Base-by-base conservation (phyloP, 352 stramenopile genomes). In the Globisporangium spinosum region DNA sequence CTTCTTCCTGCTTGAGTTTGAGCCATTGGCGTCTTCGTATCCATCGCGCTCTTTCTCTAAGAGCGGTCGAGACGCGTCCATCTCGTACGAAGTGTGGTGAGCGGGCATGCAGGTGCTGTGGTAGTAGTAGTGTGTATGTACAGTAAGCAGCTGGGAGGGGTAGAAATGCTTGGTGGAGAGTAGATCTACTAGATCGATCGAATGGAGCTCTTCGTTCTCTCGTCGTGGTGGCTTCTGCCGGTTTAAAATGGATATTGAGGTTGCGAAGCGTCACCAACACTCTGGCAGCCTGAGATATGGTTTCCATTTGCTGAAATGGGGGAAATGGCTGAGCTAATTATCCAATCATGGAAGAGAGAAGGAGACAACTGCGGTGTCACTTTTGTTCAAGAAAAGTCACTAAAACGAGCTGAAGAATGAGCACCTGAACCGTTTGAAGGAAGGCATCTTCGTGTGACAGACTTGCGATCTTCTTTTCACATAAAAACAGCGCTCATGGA, bases 41-140 rank as follows among this genome's bases (percentile, higher is more conserved):
- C 74, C 71, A 23, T 75, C 74, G 57, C 56, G 49, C 47, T 89
- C 78, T 55, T 73, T 71, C 15, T 63, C 77, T 32, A 89, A 68
- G 40, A 89, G 64, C 47, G 81, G 81, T 0, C 76, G 78, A 62
- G 79, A 79, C 57, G 77, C 79, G 64, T 89, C 79, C 74, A 87
- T 87, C 23, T 47, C n/a, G 40, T 43, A 23, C 49, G 34, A 43
- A n/a, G 40, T 6, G 29, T 27, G 12, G 55, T 61, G 20, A 6
- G 40, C 15, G 40, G 13, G 40, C 40, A 49, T 49, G 40, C 40
- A 20, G 40, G 4, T 49, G 40, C 40, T 49, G 40, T n/a, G 17
- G 38, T 20, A 45, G 40, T 49, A 45, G 35, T 17, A 45, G 38
- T 22, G 20, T 35, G 32, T 49, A 49, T 38, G 32, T 38, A 38